Base-by-base conservation (phyloP, 495 filamentous ascomycete genomes). In the Trichoderma orchidacearum region DNA sequence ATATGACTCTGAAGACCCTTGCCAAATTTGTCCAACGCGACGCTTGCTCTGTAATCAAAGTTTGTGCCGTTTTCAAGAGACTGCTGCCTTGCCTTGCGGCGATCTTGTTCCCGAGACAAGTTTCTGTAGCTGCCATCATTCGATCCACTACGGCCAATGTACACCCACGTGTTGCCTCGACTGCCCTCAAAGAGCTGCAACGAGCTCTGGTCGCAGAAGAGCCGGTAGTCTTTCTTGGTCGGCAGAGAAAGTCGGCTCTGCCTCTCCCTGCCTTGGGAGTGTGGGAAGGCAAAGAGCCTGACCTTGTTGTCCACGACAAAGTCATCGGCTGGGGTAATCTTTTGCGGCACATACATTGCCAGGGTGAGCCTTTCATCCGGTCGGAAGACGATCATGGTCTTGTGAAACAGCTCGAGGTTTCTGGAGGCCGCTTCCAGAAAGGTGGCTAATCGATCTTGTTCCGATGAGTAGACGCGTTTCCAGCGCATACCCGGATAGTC, bases 1-100 rank as follows among this genome's bases (percentile, higher is more conserved):
- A 79, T 57, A 56, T 79, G 72, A 30, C 23, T 63, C 36, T 66
- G 64, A 3, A 78, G 62, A 7, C 63, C 61, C 52, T 51, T 60
- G 55, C 73, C 75, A 55, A 77, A 75, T 53, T 76, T 77, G 31
- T 75, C 58, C 15, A 79, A 59, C 9, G 73, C 74, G 58, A 79
- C 62, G 51, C 75, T 77, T 9, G 65, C 65, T 23, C 67, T 58
- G 28, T 64, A 72, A 54, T 77, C 74, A 56, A 63, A 66, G 50
- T 77, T 77, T 2, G 45, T 50, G 23, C 66, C 68, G 34, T 55
- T 51, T n/a, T 74, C 68, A 53, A 77, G 48, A 1, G 75, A 72
- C 12, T 52, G 61, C 54, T 75, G 69, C 36, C 63, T 64, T 51
- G 59, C 58, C 52, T 66, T 66, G 21, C 72, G 60, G 23, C 61